A percentile compares a stretch with the other conserved stretches of the same genome.
phyloP scores from a whole-genome alignment of 805 yeast genomes.

The Pichia thaimueangensis region DNA sequence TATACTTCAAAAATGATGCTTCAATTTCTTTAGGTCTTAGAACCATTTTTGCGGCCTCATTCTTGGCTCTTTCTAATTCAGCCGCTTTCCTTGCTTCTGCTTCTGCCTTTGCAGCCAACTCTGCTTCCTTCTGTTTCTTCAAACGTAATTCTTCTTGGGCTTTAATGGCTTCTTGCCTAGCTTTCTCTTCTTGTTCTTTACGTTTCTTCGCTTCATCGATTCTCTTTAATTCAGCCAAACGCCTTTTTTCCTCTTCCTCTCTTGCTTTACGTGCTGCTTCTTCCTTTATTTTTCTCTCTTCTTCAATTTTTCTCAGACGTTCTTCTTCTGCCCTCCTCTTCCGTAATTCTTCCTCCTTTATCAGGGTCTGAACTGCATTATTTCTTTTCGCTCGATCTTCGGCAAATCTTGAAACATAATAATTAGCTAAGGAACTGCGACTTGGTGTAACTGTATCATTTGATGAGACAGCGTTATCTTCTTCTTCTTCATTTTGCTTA shows the following conservation, averaged over 20 bases:
- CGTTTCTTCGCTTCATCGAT: constrained; percentile 15
- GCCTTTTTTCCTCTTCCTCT: constrained; percentile 16
- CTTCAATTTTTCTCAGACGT: constrained; percentile 19
- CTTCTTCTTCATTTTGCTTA: too few relatives aligned
- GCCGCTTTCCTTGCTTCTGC: constrained; percentile 18
- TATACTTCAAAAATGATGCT: constrained; percentile 40
- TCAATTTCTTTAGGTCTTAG: constrained; percentile 36
- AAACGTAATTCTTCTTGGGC: constrained; percentile 16
- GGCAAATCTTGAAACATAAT: neutral
- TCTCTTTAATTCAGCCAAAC: constrained; percentile 14
- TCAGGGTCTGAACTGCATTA: constrained; percentile 6
- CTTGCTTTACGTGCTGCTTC: constrained; percentile 17
- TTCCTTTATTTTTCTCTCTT: constrained; percentile 19
- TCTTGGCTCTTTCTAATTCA: constrained; percentile 20
- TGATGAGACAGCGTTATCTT: too few relatives aligned
- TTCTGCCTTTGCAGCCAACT: constrained; percentile 6
- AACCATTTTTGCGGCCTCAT: constrained; percentile 9
- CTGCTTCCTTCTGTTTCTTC: constrained; percentile 17
- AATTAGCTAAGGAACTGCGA: neutral
- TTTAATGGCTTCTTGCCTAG: constrained; percentile 18
- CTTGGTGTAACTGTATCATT: too few relatives aligned
- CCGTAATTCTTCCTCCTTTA: constrained; percentile 18
- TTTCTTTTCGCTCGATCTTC: constrained; percentile 1
- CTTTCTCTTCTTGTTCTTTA: constrained; percentile 16
- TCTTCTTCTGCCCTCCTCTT: constrained; percentile 15